Conservation (phyloP, 371 early-diverging fungal genomes). For the Apophysomyces elegans region DNA sequence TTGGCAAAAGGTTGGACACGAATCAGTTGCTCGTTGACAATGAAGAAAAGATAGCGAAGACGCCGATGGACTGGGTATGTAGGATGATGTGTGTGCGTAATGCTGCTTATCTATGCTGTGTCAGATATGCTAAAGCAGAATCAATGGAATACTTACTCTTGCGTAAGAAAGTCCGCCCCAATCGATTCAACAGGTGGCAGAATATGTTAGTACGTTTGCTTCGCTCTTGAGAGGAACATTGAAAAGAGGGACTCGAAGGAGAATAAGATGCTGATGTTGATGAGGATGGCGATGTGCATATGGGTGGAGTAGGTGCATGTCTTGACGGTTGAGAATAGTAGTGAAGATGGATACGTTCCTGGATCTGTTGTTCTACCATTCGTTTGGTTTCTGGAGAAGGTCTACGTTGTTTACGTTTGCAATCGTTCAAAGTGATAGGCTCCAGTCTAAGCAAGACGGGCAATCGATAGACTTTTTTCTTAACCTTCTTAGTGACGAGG, state of each 20-base stretch:
- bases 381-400: slow-evolving; percentile 16
- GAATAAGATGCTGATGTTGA: background rate
- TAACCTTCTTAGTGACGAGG: slow-evolving; percentile 17
- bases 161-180: background rate
- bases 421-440: slow-evolving; percentile 9
- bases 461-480: slow-evolving; percentile 14
- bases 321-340: background rate
- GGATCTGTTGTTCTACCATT: slow-evolving; percentile 15
- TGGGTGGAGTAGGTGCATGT: slow-evolving; percentile 1
- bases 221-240: background rate
- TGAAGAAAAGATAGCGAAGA: background rate
- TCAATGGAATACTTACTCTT: background rate
- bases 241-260: background rate
- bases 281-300: background rate
- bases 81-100: too few species aligned
- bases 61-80: background rate
- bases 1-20: background rate
- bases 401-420: slow-evolving; percentile 1
- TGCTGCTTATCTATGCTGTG: background rate
- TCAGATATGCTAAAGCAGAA: background rate
- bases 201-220: background rate
- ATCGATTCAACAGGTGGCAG: background rate
- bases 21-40: background rate
- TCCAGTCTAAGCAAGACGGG: slow-evolving; percentile 12
- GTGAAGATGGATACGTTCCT: slow-evolving; percentile 5